A percentile compares a stretch with the other conserved stretches of the same genome.
Evolutionary conservation across 768 basidiomycete genomes (phyloP).

Genomic region (Gelatoporia subvermispora): DNA sequence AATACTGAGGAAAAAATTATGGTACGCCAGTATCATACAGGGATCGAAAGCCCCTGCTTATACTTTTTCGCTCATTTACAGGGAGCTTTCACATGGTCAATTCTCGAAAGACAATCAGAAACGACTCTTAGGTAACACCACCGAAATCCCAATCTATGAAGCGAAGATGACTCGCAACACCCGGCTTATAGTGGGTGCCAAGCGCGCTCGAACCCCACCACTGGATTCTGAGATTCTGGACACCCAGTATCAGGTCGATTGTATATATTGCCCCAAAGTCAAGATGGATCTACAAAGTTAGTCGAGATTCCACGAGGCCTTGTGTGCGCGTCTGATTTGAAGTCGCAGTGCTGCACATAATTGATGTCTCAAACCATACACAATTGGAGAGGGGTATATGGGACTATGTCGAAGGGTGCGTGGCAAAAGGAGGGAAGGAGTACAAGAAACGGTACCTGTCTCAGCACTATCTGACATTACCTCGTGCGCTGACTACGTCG

Average conservation of each 20-base stretch:
- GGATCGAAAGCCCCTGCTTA: not conserved
- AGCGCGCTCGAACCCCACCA: conserved; percentile 2
- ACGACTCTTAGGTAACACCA: conserved; percentile 37
- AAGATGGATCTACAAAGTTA: conserved; percentile 34
- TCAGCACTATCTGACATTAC: not conserved
- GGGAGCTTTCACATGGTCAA: conserved; percentile 62
- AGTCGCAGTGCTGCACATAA: conserved; percentile 39
- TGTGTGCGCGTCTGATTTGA: not conserved
- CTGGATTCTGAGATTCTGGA: conserved; percentile 11
- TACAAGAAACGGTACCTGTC: conserved; percentile 46
- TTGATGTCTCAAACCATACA: conserved; percentile 45
- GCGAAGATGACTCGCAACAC: conserved; percentile 49
- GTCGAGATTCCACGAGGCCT: not conserved
- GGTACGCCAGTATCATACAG: conserved; percentile 34
- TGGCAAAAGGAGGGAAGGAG: conserved; percentile 41
- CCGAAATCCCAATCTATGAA: conserved; percentile 56
- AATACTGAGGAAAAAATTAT: conserved; percentile 65
- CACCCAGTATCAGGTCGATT: conserved; percentile 25
- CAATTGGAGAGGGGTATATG: conserved; percentile 42
- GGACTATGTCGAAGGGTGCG: conserved; percentile 39
- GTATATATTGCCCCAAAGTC: conserved; percentile 17
- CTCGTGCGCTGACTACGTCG: too few species aligned
- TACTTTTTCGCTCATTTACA: conserved; percentile 16
- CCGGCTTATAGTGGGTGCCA: conserved; percentile 11
- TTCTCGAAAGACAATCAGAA: conserved; percentile 69